Evolutionary conservation across 2,329 filamentous ascomycete genomes (phyloP).

Genomic region (Neofusicoccum sp.): DNA sequence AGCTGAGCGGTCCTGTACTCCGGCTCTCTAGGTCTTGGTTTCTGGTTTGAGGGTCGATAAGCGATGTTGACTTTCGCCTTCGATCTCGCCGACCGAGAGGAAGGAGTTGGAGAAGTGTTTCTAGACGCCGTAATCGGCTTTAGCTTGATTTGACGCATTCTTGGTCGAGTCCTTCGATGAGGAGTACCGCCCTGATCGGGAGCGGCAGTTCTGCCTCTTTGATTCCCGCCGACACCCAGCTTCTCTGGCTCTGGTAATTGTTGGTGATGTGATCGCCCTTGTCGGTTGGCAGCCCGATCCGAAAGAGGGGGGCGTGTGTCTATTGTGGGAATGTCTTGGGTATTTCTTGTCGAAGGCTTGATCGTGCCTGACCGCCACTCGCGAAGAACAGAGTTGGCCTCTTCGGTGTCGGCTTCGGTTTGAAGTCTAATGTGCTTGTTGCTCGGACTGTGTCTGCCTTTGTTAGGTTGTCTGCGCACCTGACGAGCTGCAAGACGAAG

Average conservation of each 20-base stretch:
- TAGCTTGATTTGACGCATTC: constrained; percentile 8
- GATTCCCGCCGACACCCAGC: background rate
- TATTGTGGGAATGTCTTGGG: background rate
- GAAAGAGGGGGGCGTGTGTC: constrained; percentile 22
- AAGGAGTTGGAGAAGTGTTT: background rate
- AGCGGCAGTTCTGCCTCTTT: background rate
- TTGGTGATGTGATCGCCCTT: constrained; percentile 12
- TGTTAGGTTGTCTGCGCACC: constrained; percentile 47
- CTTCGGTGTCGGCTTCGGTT: constrained; percentile 53
- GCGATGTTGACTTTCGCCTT: background rate
- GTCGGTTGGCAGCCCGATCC: constrained; percentile 25
- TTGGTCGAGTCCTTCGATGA: background rate
- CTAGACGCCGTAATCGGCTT: background rate
- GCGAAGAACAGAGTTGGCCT: constrained; percentile 50
- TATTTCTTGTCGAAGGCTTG: background rate
- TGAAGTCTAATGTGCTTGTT: constrained; percentile 54
- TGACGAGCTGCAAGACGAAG: constrained; percentile 55
- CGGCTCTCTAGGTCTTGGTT: constrained; percentile 5
- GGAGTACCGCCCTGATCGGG: background rate
- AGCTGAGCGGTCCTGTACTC: constrained; percentile 40
- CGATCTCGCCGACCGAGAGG: background rate
- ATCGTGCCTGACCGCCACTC: constrained; percentile 53
- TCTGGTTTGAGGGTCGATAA: background rate
- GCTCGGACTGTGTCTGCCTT: constrained; percentile 52
- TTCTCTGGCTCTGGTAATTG: constrained; percentile 3